These are phyloP conservation scores for Allium fistulosum DNA, from an alignment of 106 monocot genomes.

Conservation along the genomic window DNA sequence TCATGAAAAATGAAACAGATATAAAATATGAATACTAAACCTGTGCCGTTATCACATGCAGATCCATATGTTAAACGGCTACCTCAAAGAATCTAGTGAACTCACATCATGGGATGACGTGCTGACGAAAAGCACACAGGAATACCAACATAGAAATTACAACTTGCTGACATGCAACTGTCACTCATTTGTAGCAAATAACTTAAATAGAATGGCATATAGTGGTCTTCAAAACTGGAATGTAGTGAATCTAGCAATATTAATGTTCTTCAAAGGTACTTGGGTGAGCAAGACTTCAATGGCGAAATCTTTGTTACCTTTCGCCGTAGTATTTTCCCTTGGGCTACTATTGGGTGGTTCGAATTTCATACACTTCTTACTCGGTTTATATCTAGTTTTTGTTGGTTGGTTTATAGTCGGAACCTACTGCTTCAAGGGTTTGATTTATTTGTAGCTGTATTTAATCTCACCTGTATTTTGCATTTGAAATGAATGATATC, in stretches of 20 bases:
- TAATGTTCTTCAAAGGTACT: conserved; percentile 50
- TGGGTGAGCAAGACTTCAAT: conserved; percentile 60
- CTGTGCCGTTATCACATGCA: too few species aligned
- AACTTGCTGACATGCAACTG: conserved; percentile 92
- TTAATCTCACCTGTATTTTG: background rate
- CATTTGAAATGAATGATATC: background rate
- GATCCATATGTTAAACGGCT: too few species aligned
- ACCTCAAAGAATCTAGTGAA: too few species aligned
- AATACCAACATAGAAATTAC: conserved; percentile 82
- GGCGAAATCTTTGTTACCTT: conserved; percentile 54
- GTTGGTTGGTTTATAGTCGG: conserved; percentile 83
- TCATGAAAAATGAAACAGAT: too few species aligned
- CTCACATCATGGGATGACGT: conserved; percentile 61
- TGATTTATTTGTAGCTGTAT: conserved; percentile 46
- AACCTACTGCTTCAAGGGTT: conserved; percentile 61
- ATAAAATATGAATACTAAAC: too few species aligned
- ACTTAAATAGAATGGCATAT: conserved; percentile 57
- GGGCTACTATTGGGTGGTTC: conserved; percentile 52
- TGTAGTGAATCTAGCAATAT: conserved; percentile 61
- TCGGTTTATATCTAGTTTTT: conserved; percentile 28
- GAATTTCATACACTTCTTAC: conserved; percentile 35
- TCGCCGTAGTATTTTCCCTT: conserved; percentile 23
- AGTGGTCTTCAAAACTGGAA: conserved; percentile 60
- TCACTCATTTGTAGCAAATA: conserved; percentile 85
- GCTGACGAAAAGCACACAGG: conserved; percentile 61